phyloP scores from a whole-genome alignment of 805 yeast genomes.

The Candida ficus region DNA sequence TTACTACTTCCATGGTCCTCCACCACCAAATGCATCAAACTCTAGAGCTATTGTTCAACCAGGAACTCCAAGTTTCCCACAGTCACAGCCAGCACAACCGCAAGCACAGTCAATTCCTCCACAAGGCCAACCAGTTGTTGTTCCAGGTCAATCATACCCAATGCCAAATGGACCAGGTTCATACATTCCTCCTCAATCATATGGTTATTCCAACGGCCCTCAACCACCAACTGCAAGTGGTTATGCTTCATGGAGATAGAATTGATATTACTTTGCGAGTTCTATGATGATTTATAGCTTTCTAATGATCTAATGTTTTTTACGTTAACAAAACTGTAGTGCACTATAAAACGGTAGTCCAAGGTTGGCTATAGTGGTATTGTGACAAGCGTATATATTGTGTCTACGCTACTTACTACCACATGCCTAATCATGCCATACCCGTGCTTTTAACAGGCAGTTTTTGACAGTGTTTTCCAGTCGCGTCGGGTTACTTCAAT shows the following conservation, averaged over 20 bases:
- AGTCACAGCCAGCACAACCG: conserved; percentile 1
- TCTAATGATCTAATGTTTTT: no score
- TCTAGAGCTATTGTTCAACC: neutral
- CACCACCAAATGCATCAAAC: neutral
- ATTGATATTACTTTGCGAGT: neutral
- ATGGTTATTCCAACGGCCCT: conserved; percentile 24
- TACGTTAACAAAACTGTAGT: no score
- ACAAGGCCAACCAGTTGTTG: conserved; percentile 4
- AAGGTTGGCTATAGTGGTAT: no score
- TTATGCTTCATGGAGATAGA: conserved; percentile 27
- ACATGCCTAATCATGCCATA: no score
- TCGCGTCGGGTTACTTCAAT: no score
- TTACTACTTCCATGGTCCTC: conserved; percentile 1
- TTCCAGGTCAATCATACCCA: conserved; percentile 3
- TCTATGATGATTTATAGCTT: no score
- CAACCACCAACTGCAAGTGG: conserved; percentile 24
- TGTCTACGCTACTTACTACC: no score
- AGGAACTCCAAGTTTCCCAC: neutral
- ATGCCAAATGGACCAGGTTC: conserved; percentile 8
- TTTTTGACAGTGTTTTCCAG: no score
- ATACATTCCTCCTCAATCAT: conserved; percentile 29
- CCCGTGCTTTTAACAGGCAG: no score
- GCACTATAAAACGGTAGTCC: no score
- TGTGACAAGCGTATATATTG: no score
- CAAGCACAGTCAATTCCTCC: conserved; percentile 5